A percentile compares a stretch with the other conserved stretches of the same genome.
Conservation (phyloP, 805 yeast species). For the Candida palmyrensis region DNA sequence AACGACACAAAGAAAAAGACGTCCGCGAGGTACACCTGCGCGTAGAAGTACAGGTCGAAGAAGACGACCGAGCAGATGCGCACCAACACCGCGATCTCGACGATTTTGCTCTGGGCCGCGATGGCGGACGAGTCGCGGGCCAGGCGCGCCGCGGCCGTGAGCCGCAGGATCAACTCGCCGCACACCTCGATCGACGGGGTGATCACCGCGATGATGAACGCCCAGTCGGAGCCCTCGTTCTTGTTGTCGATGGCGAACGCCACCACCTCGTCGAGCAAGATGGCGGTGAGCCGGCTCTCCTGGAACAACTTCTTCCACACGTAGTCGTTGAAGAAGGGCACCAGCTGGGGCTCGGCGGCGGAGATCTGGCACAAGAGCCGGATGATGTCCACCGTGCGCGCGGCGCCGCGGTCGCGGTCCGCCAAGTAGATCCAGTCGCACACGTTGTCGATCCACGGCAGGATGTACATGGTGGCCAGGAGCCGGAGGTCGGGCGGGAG, state of each 20-base stretch:
- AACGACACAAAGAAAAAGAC: slow-evolving; percentile 62
- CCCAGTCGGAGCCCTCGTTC: slow-evolving; percentile 71
- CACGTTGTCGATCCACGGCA: slow-evolving; percentile 75
- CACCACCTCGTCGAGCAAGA: slow-evolving; percentile 68
- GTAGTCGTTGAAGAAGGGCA: slow-evolving; percentile 51
- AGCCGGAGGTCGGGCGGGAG: slow-evolving; percentile 28
- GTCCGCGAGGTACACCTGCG: slow-evolving; percentile 67
- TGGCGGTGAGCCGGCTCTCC: slow-evolving; percentile 53
- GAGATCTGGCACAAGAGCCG: slow-evolving; percentile 60
- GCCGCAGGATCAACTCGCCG: slow-evolving; percentile 54
- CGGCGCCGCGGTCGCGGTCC: slow-evolving; percentile 56
- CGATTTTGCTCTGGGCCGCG: slow-evolving; percentile 48
- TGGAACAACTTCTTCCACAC: slow-evolving; percentile 65
- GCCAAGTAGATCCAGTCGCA: slow-evolving; percentile 50
- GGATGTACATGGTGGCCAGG: slow-evolving; percentile 46
- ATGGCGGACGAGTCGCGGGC: slow-evolving; percentile 37
- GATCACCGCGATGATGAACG: slow-evolving; percentile 55
- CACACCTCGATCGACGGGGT: slow-evolving; percentile 73
- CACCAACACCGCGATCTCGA: slow-evolving; percentile 66
- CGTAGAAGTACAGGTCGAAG: slow-evolving; percentile 61
- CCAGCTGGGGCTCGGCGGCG: slow-evolving; percentile 40
- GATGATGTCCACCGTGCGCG: slow-evolving; percentile 54
- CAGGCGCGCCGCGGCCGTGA: slow-evolving; percentile 50
- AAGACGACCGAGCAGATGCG: slow-evolving; percentile 59
- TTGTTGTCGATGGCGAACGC: slow-evolving; percentile 71